Base-by-base conservation (phyloP, 2,329 filamentous ascomycete genomes). In the Verticillium albo-atrum region DNA sequence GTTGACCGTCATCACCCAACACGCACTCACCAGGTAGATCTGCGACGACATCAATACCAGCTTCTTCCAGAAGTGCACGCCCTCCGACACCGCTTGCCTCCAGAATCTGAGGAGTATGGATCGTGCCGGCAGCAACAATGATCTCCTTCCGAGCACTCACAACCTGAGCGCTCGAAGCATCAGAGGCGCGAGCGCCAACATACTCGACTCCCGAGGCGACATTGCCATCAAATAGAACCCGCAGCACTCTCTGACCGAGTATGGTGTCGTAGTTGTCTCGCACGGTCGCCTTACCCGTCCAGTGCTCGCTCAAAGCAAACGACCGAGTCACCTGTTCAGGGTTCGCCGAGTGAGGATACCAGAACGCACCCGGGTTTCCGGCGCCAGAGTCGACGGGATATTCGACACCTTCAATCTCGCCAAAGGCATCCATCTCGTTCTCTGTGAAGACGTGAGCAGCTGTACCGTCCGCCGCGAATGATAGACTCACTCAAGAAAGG, bases 1-100 rank as follows among this genome's bases (percentile, higher is more conserved):
- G 3, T 15, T 15, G 6, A 34, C 10, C 32, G n/a, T 42, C 14
- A 7, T 17, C 3, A n/a, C 20, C 9, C 54, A 17, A 62, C 55
- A 63, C 6, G 6, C 14, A 64, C 30, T 74, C 75, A 37, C 84
- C 86, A 0, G 84, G 85, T 1, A 85, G 75, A 63, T 89, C 79
- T 1, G 77, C 73, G 52, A 85, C 65, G 2, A 85, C 76, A 0
- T 76, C 69, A 59, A 88, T 86, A 6, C 74, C 72, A 60, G 81
- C 70, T 27, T 66, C 61, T n/a, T 66, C 62, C 6, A 78, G 67
- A 14, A 77, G 66, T 2, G 64, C 64, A 17, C 63, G 64, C 0
- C 72, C 67, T 1, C 78, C 77, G 28, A 79, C 73, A 0, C 77
- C 77, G 20, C 73, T 77, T 3, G 76, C 63, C 63, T 79, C 75